Evolutionary conservation across 2,329 filamentous ascomycete genomes (phyloP).

Genomic region (Ustulina deusta): DNA sequence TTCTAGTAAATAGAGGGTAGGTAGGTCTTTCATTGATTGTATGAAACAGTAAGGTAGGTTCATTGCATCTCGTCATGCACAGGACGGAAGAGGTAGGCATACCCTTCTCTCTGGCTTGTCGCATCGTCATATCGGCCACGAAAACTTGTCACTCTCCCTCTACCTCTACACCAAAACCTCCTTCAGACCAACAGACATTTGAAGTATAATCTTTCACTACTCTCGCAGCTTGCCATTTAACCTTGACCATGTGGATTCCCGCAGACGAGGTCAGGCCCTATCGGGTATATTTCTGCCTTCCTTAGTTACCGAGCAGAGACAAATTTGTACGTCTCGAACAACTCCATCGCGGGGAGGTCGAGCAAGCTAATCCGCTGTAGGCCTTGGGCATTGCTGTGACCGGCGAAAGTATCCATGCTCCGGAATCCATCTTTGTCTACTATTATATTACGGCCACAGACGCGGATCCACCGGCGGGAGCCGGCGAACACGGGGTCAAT

Average conservation of each 20-base stretch:
- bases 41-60: not conserved
- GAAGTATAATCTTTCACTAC: not conserved
- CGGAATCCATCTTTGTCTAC: not conserved
- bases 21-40: not conserved
- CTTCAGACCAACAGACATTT: not conserved
- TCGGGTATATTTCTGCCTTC: constrained; percentile 8
- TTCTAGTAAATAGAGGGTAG: not conserved
- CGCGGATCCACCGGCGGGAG: not conserved
- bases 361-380: not conserved
- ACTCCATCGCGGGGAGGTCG: too few species aligned
- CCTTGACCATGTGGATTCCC: not conserved
- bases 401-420: not conserved
- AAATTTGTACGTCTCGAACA: not conserved
- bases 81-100: not conserved
- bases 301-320: not conserved
- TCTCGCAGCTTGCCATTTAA: not conserved
- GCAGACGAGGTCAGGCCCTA: constrained; percentile 1
- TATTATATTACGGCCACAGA: not conserved
- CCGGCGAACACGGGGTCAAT: not conserved
- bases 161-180: not conserved
- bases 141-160: not conserved
- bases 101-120: not conserved
- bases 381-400: not conserved
- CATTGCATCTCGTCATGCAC: not conserved
- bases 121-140: not conserved